Percentiles rank a stretch among this genome's conserved stretches.
Conservation (phyloP, 768 basidiomycete genomes). For the Macrolepiota fuliginosa region DNA sequence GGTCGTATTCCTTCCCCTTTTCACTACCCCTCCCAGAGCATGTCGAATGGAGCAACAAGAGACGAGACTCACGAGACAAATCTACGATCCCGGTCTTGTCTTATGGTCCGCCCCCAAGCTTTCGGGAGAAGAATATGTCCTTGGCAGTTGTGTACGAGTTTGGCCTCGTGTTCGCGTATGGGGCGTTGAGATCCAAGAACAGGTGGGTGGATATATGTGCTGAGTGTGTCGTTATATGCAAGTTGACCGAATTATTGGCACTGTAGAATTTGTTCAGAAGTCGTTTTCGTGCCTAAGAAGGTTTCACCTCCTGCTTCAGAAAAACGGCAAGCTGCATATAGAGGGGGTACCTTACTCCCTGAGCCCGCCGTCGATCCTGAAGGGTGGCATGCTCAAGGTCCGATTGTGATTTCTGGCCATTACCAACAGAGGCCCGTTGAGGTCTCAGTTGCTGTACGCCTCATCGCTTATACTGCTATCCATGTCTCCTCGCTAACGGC, state of each 20-base stretch:
- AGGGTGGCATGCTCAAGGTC: neutral
- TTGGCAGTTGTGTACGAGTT: neutral
- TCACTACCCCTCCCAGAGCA: neutral
- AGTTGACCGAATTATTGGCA: no score
- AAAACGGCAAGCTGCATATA: neutral
- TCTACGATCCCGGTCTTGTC: neutral
- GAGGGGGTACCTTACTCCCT: neutral
- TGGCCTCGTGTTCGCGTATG: neutral
- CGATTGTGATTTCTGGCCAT: neutral
- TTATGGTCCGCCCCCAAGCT: neutral
- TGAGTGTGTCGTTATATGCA: no score
- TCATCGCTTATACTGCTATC: neutral
- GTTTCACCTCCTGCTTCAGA: conserved; percentile 4
- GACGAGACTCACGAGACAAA: neutral
- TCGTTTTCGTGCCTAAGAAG: neutral
- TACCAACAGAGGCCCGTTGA: neutral
- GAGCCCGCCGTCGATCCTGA: neutral
- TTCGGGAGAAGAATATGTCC: neutral
- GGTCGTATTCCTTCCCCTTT: neutral
- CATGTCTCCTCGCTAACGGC: neutral
- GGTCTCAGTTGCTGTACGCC: neutral
- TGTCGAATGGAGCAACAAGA: neutral
- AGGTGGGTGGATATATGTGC: neutral
- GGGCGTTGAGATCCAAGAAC: neutral
- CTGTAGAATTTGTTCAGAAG: neutral